A percentile compares a stretch with the other conserved stretches of the same genome.
These are phyloP conservation scores for Ophiosphaerella korrae DNA, from an alignment of 2,329 filamentous ascomycete genomes.

Conservation along the genomic window DNA sequence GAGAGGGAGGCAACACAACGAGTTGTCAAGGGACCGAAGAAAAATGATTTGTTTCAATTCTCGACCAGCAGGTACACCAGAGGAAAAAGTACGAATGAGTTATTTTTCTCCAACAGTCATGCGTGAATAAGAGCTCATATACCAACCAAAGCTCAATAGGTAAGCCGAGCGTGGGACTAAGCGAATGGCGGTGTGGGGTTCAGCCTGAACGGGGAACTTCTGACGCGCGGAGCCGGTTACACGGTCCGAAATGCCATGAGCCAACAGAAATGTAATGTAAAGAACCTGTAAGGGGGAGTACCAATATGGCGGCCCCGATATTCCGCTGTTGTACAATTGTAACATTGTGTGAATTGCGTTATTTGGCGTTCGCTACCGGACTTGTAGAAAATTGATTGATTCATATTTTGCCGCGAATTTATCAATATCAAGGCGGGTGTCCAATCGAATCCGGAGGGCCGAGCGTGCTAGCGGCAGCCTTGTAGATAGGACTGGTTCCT, in stretches of 20 bases:
- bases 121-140: conserved; percentile 26
- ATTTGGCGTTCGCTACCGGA: neutral
- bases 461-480: no score
- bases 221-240: conserved; percentile 36
- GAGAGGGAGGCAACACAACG: conserved; percentile 2
- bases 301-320: conserved; percentile 4
- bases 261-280: conserved; percentile 12
- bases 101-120: conserved; percentile 11
- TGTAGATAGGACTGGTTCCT: no score
- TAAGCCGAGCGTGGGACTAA: conserved; percentile 39
- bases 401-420: neutral
- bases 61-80: conserved; percentile 1
- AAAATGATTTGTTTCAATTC: neutral
- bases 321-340: neutral
- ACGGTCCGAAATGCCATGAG: conserved; percentile 42
- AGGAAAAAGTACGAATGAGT: conserved; percentile 4
- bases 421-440: no score
- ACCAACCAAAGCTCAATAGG: conserved; percentile 27
- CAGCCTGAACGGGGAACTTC: conserved; percentile 26
- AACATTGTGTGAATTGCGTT: conserved; percentile 2
- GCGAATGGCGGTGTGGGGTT: conserved; percentile 40
- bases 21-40: conserved; percentile 1
- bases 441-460: no score
- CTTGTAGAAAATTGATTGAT: neutral
- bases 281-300: neutral